Conservation (phyloP, 2,329 filamentous ascomycete species). For the Chaetomiaceae sp. region DNA sequence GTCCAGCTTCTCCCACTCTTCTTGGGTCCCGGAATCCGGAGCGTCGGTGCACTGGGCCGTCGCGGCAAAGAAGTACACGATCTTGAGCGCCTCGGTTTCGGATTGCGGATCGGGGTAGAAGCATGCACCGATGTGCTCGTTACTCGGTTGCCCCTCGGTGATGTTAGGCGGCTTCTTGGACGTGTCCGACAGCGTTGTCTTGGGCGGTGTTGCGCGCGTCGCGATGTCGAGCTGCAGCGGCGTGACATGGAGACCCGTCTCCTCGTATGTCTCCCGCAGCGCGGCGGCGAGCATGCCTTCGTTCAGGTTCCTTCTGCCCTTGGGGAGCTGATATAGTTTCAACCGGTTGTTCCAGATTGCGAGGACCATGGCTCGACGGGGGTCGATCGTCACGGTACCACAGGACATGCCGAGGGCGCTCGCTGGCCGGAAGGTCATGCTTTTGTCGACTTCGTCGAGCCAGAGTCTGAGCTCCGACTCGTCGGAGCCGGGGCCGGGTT, state of each 20-base stretch:
- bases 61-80: conserved; percentile 39
- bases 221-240: conserved; percentile 38
- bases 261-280: conserved; percentile 44
- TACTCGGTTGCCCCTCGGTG: conserved; percentile 30
- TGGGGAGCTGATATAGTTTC: conserved; percentile 43
- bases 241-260: conserved; percentile 40
- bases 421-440: conserved; percentile 38
- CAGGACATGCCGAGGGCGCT: conserved; percentile 42
- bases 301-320: conserved; percentile 45
- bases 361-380: conserved; percentile 34
- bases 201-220: conserved; percentile 39
- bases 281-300: conserved; percentile 40
- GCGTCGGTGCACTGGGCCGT: conserved; percentile 27
- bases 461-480: conserved; percentile 12
- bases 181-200: conserved; percentile 1
- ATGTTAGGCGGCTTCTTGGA: conserved; percentile 23
- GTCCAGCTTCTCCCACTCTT: conserved; percentile 31
- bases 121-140: conserved; percentile 35
- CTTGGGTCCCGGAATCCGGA: conserved; percentile 28
- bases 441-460: conserved; percentile 29
- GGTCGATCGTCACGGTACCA: conserved; percentile 43
- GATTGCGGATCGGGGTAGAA: conserved; percentile 35
- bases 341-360: conserved; percentile 40
- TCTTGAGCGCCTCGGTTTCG: conserved; percentile 33
- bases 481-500: conserved; percentile 8